Evolutionary conservation across 805 yeast species (phyloP), one percentile per base, ranked within the genome.

Genomic region (Kluyveromyces dobzhanskii): DNA sequence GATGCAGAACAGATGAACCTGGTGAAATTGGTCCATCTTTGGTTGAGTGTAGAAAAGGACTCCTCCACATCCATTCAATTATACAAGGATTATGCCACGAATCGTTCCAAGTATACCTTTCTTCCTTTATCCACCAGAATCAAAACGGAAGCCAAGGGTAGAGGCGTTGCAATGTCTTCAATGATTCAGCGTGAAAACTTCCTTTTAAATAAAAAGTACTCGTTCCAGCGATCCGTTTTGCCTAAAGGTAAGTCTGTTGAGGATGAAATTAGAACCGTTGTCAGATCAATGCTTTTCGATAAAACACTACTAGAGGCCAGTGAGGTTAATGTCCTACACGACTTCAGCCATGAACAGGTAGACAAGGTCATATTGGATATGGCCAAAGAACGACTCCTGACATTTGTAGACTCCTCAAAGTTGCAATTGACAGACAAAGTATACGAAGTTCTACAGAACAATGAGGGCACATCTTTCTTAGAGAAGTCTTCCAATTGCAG

Each of bases 161-260:
- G 44, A 3, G 76, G 74, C 17, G 66, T 73, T 37, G 77, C 70
- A 31, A 73, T 70, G 37, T 67, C 73, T 21, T 80, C 94, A 1
- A 76, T 84, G 80, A 64, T 80, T 39, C 86, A 80, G 49, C 73
- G 82, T 39, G 88, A 84, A 48, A 71, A 71, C 9, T 61, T 67
- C 19, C 57, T 79, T 35, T 58, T 75, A 0, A 65, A 64, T 27
- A 59, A 65, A 1, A 59, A 71, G 0, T 80, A 75, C 51, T 61
- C 69, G 18, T 44, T 19, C 18, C 17, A 25, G 11, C 62, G 54
- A 35, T 54, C 66, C 7, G 47, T 50, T 11, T 44, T 49, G 9
- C 35, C 35, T 3, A 42, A 45, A 13, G 50, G 40, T 5, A 43
- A 42, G 17, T 35, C 48, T 17, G 35, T 32, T 7, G 59, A 56